Conservation (phyloP, 108 stramenopile species). For the Nitzschia sp. region DNA sequence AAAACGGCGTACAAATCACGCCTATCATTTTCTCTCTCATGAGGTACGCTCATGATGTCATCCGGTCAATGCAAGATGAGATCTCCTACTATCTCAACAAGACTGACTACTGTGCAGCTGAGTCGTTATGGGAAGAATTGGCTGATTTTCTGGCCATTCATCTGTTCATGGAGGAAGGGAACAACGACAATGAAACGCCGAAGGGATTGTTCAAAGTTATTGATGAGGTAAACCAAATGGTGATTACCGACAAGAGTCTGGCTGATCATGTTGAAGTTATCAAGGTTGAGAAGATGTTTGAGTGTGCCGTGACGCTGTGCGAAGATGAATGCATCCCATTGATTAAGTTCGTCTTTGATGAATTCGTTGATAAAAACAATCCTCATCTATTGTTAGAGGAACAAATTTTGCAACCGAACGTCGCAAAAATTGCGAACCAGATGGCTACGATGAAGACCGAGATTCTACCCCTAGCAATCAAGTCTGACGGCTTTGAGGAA, state of each 20-base stretch:
- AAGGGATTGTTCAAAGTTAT: background rate
- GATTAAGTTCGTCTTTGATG: background rate
- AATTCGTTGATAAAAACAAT: background rate
- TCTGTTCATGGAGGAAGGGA: background rate
- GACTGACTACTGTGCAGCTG: background rate
- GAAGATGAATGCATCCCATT: background rate
- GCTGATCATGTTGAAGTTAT: background rate
- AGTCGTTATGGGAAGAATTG: background rate
- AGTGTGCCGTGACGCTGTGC: background rate
- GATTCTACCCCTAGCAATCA: background rate
- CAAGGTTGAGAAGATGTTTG: background rate
- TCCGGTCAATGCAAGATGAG: background rate
- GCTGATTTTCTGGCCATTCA: background rate
- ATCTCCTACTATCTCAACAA: background rate
- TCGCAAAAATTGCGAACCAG: background rate
- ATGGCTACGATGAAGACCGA: background rate
- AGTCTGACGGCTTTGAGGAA: background rate
- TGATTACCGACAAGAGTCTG: background rate
- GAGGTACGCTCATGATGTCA: background rate
- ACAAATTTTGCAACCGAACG: background rate
- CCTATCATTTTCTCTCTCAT: background rate
- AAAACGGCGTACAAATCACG: background rate
- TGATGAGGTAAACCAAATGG: background rate
- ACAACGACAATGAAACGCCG: background rate
- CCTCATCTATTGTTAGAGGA: background rate